phyloP scores from a whole-genome alignment of 2,329 filamentous ascomycete genomes.

The Sporothrix humicola region DNA sequence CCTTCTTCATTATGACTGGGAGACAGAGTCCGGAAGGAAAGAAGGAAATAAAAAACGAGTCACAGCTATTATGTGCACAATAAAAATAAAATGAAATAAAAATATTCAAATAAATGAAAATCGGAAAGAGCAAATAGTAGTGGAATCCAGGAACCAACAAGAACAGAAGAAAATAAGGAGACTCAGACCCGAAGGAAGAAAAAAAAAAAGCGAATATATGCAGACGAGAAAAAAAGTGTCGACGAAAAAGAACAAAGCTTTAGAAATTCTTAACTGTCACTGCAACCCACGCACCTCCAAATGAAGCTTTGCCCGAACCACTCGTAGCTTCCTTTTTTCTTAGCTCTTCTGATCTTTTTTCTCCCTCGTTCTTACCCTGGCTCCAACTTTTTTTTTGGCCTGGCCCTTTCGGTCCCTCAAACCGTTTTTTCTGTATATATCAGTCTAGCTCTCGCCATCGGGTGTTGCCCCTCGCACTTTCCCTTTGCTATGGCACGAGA shows the following conservation, averaged over 20 bases:
- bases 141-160: background rate
- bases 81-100: background rate
- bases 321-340: constrained; percentile 35
- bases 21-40: constrained; percentile 24
- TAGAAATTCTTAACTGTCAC: constrained; percentile 24
- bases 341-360: constrained; percentile 25
- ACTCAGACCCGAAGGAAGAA: background rate
- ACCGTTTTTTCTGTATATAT: constrained; percentile 35
- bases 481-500: constrained; percentile 52
- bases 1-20: background rate
- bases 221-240: constrained; percentile 12
- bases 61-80: background rate
- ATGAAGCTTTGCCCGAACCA: constrained; percentile 37
- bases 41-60: background rate
- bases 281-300: constrained; percentile 28
- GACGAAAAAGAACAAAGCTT: constrained; percentile 22
- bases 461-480: constrained; percentile 44
- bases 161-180: background rate
- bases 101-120: background rate
- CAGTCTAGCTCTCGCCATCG: constrained; percentile 38
- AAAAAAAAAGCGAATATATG: constrained; percentile 12
- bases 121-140: background rate
- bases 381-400: constrained; percentile 28
- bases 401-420: constrained; percentile 28
- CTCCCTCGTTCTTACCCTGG: constrained; percentile 24